phyloP scores from a whole-genome alignment of 257 asterid species.

The Plantago elongata region DNA sequence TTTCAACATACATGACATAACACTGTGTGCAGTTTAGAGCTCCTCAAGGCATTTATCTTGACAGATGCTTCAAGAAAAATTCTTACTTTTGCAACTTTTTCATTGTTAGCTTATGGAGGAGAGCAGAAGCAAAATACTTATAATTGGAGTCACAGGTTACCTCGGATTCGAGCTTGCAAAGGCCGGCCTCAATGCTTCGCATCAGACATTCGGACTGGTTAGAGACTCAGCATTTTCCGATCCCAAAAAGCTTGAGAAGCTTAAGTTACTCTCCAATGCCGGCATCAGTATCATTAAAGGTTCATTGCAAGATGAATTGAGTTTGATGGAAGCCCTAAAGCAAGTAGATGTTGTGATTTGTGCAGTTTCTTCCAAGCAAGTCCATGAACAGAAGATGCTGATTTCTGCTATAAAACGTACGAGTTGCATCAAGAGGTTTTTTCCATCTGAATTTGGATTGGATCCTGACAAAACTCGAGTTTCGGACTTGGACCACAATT shows the following conservation, averaged over 20 bases:
- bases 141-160: conserved; percentile 81
- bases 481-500: conserved; percentile 57
- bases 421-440: conserved; percentile 83
- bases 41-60: no score
- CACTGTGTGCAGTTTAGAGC: no score
- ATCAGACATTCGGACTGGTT: conserved; percentile 76
- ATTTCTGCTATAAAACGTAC: conserved; percentile 63
- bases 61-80: no score
- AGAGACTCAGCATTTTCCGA: conserved; percentile 71
- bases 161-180: conserved; percentile 76
- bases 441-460: conserved; percentile 85
- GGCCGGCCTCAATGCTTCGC: conserved; percentile 61
- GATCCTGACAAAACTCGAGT: conserved; percentile 75
- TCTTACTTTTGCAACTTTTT: no score
- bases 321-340: conserved; percentile 50
- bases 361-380: conserved; percentile 67
- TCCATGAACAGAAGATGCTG: conserved; percentile 65
- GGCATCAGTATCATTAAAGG: conserved; percentile 65
- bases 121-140: conserved; percentile 52
- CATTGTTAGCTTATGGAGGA: conserved; percentile 24
- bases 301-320: conserved; percentile 67
- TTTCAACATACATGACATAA: no score
- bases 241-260: conserved; percentile 45
- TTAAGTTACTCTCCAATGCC: conserved; percentile 42
- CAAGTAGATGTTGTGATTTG: conserved; percentile 81